Base-by-base conservation (phyloP, 164 flowering plant genomes). In the Tetracentron sinense region DNA sequence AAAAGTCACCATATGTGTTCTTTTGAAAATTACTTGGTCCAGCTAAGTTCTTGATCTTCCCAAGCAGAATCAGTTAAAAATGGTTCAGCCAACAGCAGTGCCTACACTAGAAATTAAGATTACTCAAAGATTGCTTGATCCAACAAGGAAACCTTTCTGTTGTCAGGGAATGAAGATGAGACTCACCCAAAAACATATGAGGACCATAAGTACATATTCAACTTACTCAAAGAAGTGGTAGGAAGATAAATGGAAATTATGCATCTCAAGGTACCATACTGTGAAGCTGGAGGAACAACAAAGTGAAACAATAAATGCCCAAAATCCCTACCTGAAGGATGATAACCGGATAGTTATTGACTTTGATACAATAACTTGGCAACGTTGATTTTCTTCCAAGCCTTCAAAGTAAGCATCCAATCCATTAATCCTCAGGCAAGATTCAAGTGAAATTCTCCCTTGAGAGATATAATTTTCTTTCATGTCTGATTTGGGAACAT, bases 351-450 rank as follows among this genome's bases (percentile, higher is more conserved):
- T 35, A 46, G 68, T 65, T 57, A 73, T 60, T 14, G 95, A 81
- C 46, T 77, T 67, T 56, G 82, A 64, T 7, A 16, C 63, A 56
- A 87, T 51, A 60, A 87, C 52, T 73, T 78, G 76, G 62, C 15
- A 63, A 23, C 61, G 68, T 50, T 66, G 75, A 46, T 72, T 74
- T 65, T 72, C 75, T 63, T 47, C 61, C 20, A 68, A 60, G 42
- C 70, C 70, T 64, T 70, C 81, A 25, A 80, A 23, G 68, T 69
- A 81, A 68, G 73, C 82, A 72, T 71, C 64, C 58, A 88, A 64
- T 35, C 89, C 96, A 70, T 70, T 48, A 33, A 82, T n/a, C 57
- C 69, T 81, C n/a, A 91, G 22, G 72, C 72, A 81, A 60, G 71
- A 81, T 59, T 66, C 57, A 63, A 80, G 76, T 56, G 69, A 63